A percentile compares a stretch with the other conserved stretches of the same genome.
Conservation (phyloP, 305 asterid genomes). For the Solanum hybrid region DNA sequence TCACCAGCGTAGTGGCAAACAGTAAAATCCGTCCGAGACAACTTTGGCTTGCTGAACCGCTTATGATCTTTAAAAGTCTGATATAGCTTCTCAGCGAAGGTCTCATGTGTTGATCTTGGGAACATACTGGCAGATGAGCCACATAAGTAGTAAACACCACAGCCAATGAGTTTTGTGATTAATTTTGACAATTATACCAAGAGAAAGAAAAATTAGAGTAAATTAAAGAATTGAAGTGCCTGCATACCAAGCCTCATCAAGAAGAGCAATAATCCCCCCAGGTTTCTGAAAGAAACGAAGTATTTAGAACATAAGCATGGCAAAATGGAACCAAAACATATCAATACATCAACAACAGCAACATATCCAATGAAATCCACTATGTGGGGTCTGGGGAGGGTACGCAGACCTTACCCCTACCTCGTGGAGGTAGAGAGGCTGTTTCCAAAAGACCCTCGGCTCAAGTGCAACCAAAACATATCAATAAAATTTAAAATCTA, state of each 20-base stretch:
- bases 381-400: not conserved
- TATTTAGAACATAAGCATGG: not conserved
- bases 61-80: conserved; percentile 86
- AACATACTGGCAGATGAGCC: conserved; percentile 57
- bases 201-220: not conserved
- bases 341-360: conserved; percentile 3
- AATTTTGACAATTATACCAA: not conserved
- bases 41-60: conserved; percentile 86
- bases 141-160: not conserved
- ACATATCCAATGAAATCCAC: not conserved
- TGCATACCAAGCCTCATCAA: conserved; percentile 40
- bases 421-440: not conserved
- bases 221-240: not conserved
- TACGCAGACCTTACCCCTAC: not conserved
- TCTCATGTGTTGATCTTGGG: conserved; percentile 91
- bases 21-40: conserved; percentile 79
- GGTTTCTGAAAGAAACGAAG: conserved; percentile 26
- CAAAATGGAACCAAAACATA: conserved; percentile 20
- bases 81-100: conserved; percentile 77
- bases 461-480: conserved; percentile 16
- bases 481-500: conserved; percentile 9
- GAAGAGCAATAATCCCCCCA: conserved; percentile 43
- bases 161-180: not conserved
- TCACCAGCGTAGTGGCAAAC: conserved; percentile 94
- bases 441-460: not conserved